Conservation (phyloP, 108 stramenopile genomes). For the Pseudonitzschia pungens region DNA sequence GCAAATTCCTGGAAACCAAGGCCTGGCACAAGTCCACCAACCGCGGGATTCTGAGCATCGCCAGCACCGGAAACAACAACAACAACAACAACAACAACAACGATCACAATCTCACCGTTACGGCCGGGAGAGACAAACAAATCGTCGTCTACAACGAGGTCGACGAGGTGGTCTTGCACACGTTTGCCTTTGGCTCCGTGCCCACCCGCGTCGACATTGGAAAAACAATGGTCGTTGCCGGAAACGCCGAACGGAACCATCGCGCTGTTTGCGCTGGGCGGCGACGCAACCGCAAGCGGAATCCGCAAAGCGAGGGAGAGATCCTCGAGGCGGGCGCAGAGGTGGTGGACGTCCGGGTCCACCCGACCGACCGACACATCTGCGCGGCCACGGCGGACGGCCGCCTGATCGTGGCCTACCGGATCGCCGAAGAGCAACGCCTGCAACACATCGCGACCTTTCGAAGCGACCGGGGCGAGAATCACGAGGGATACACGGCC, state of each 20-base stretch:
- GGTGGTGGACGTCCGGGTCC: constrained; percentile 38
- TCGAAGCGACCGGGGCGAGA: constrained; percentile 1
- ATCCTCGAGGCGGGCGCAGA: constrained; percentile 57
- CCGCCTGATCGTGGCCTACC: constrained; percentile 23
- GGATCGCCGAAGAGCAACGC: constrained; percentile 29
- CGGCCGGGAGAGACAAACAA: constrained; percentile 75
- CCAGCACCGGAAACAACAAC: constrained; percentile 1
- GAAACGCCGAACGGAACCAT: constrained; percentile 25
- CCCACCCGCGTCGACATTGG: constrained; percentile 30
- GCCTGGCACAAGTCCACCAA: constrained; percentile 60
- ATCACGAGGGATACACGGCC: constrained; percentile 39
- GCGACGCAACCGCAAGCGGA: constrained; percentile 7
- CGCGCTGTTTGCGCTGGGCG: constrained; percentile 28
- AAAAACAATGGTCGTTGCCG: constrained; percentile 24
- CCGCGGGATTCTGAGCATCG: constrained; percentile 43
- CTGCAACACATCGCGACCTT: constrained; percentile 2
- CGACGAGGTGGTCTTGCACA: constrained; percentile 43
- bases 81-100: no score
- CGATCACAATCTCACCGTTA: constrained; percentile 55
- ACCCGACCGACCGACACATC: constrained; percentile 59
- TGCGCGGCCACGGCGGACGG: constrained; percentile 28
- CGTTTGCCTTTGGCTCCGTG: constrained; percentile 30
- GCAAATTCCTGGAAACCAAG: constrained; percentile 24
- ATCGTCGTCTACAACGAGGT: constrained; percentile 59
- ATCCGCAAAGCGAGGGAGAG: constrained; percentile 49